Base-by-base conservation (phyloP, 2,329 filamentous ascomycete genomes). In the Venturia effusa region DNA sequence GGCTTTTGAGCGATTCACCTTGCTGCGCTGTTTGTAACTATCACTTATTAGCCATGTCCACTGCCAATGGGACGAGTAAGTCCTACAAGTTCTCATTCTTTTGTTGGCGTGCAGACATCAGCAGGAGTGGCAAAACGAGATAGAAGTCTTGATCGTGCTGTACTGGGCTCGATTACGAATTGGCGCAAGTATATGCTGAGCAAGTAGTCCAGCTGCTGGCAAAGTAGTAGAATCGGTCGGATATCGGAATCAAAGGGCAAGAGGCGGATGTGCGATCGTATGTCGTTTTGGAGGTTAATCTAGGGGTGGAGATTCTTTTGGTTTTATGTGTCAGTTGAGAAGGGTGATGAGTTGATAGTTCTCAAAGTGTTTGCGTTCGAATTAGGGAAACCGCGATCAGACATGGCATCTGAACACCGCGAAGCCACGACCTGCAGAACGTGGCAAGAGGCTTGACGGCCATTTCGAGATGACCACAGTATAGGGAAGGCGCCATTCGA, bases 1-100 rank as follows among this genome's bases (percentile, higher is more conserved):
- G 22, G 51, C 51, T 57, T 30, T 57, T 11, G 51, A 32, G 30
- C 51, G 51, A 15, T 57, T 57, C 8, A 57, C 30, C 51, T 57
- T 57, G 51, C 51, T 57, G 51, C 51, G 51, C 51, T 57, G 51
- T 57, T 27, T 57, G 34, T 32, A 32, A 57, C 51, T 57, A 24
- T 34, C 51, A 8, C 34, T 10, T 10, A 2, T 57, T 19, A 57
- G 51, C 19, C 43, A 19, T 57, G 8, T 30, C 22, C 17, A 15
- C 3, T 32, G 27, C 34, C 7, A 8, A 15, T 19, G 51, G 24
- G 8, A 34, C 17, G 15, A 15, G 27, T n/a, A 6, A n/a, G 5
- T 8, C 51, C 27, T 34, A 57, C 51, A 22, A 32, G 15, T 57
- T 57, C 51, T 57, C 51, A 34, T 57, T 57, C 30, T 57, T 57